Evolutionary conservation across 345 rosid genomes (phyloP), one percentile per base, ranked within the genome.

Genomic region (Salix caprea): DNA sequence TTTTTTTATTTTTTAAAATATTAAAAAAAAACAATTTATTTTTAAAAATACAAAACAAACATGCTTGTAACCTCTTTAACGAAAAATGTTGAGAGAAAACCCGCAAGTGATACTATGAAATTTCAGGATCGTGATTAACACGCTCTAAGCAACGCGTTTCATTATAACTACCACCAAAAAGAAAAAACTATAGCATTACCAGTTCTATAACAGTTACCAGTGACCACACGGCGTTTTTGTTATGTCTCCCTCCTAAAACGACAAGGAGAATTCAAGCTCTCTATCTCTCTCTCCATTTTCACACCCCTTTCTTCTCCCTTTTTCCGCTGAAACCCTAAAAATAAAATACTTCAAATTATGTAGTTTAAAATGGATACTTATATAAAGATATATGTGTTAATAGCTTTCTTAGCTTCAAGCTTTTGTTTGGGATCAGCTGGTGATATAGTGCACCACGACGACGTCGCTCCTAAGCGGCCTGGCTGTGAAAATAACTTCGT

Each of bases 401-500:
- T 78, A 37, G 26, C 80, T 26, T 74, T 83, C 0, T 69, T 90
- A 75, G 54, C 86, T 82, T 74, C 74, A 70, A 74, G 79, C 80
- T 73, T 84, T 26, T 75, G 80, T 24, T 73, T 84, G 24, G 86
- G 76, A 12, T 87, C 83, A 39, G 93, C 88, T 73, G 94, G 98
- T 40, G 99, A 96, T 72, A 96, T 96, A 83, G 97, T 96, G 40
- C 99, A 96, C 85, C 92, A 83, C 8, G 99, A 96, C 82, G 82
- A 88, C 74, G 69, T 86, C 26, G 87, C 96, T 78, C 99, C 99
- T 0, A 83, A 74, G 83, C 78, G 92, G 73, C 87, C 99, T 77
- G 98, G 99, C 32, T 96, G 99, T 83, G 84, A 85, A 23, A 93
- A 96, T 77, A 88, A 93, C 87, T 96, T 96, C 83, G 98, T 96